Evolutionary conservation across 2,329 filamentous ascomycete genomes (phyloP), one percentile per base, ranked within the genome.

Genomic region (Epichloe aotearoae): DNA sequence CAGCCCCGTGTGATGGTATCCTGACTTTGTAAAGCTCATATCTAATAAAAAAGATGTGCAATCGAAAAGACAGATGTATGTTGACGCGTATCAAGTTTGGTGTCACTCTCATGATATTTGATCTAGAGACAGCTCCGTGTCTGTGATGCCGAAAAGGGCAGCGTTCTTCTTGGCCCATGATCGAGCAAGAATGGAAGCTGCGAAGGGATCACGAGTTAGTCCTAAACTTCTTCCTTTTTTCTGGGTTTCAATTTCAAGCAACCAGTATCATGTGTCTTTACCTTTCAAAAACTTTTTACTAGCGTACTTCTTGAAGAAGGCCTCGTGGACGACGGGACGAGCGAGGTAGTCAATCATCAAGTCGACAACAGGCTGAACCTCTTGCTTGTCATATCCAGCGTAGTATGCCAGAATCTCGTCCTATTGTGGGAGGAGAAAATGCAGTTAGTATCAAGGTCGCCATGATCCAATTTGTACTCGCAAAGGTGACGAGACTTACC

Each of bases 271-370:
- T 37, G 14, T 14, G 17, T n/a, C 60, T 77, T 71, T 82, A 95
- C 91, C 90, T 75, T 98, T 98, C 61, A 97, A 73, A 72, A 97
- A 98, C 72, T 95, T 96, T 77, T 97, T 98, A 80, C 88, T 95
- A 51, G 93, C 93, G 67, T 98, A 98, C 71, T 98, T 98, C 80
- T 95, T 95, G 78, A 96, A 97, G 76, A 98, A 96, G 38, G 93
- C 94, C 66, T 97, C 91, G 64, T 98, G 93, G 42, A 84, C 80
- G 50, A 96, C 86, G 26, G 91, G 93, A 12, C 87, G 83, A 53
- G 86, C 86, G 39, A 98, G 83, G 66, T 98, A 98, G 68, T 98
- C 90, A 54, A 98, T 82, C 90, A 98, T 96, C 54, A 97, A 77
- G 61, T 85, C 79, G 63, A 95, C 88, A 40, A 97, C 87, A 11